These are phyloP conservation scores for Mycena crocata DNA, from an alignment of 768 basidiomycete genomes.

Conservation along the genomic window DNA sequence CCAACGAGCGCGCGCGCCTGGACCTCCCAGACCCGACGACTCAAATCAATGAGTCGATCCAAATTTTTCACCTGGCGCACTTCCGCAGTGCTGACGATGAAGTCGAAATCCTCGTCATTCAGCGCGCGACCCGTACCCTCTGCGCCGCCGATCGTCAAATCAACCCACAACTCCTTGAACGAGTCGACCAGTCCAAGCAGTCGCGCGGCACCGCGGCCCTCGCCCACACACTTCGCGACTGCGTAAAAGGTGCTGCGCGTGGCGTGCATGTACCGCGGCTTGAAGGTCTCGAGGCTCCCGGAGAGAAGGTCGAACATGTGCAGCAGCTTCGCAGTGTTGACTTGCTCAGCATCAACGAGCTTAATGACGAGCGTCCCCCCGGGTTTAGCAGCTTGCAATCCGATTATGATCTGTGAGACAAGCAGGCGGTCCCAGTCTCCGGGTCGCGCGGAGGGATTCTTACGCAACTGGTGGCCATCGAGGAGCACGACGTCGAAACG, in stretches of 20 bases:
- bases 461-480: constrained; percentile 39
- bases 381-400: constrained; percentile 27
- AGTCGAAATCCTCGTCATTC: constrained; percentile 30
- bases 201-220: constrained; percentile 22
- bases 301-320: constrained; percentile 40
- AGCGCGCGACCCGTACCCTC: constrained; percentile 29
- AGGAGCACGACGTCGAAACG: constrained; percentile 40
- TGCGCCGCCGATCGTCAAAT: constrained; percentile 30
- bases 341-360: constrained; percentile 36
- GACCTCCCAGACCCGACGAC: constrained; percentile 30
- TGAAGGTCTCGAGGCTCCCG: constrained; percentile 29
- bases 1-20: constrained; percentile 28
- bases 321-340: constrained; percentile 39
- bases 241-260: constrained; percentile 40
- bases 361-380: constrained; percentile 39
- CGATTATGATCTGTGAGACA: constrained; percentile 41
- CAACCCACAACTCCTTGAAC: constrained; percentile 32
- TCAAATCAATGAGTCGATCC: constrained; percentile 28
- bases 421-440: constrained; percentile 34
- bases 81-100: constrained; percentile 30
- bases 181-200: constrained; percentile 15
- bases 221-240: constrained; percentile 37
- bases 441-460: constrained; percentile 15
- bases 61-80: constrained; percentile 27
- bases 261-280: constrained; percentile 39